Percentiles rank a stretch among this genome's conserved stretches.
Conservation (phyloP, 2,329 filamentous ascomycete genomes). For the Helminthosporium solani region DNA sequence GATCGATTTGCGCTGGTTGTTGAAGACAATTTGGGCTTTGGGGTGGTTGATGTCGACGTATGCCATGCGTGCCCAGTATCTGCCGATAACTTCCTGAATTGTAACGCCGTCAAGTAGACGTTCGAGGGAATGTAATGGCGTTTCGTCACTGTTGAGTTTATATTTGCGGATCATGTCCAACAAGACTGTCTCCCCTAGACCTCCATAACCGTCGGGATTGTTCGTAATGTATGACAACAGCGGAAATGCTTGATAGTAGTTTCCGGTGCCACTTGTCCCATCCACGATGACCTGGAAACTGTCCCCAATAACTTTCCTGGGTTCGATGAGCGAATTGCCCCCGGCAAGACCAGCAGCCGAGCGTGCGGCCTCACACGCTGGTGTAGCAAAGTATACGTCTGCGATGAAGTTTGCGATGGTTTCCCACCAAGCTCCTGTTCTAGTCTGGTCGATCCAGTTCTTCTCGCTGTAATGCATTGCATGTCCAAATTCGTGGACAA, state of each 20-base stretch:
- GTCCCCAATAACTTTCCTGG: slow-evolving; percentile 50
- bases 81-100: slow-evolving; percentile 47
- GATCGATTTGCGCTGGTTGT: slow-evolving; percentile 36
- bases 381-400: slow-evolving; percentile 51
- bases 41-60: slow-evolving; percentile 53
- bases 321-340: slow-evolving; percentile 45
- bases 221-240: slow-evolving; percentile 52
- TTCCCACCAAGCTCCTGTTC: slow-evolving; percentile 56
- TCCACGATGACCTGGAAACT: slow-evolving; percentile 54
- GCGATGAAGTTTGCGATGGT: slow-evolving; percentile 54
- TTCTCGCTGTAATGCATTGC: slow-evolving; percentile 48
- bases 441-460: slow-evolving; percentile 44
- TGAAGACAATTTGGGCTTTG: slow-evolving; percentile 44
- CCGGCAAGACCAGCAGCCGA: slow-evolving; percentile 36
- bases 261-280: slow-evolving; percentile 44
- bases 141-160: slow-evolving; percentile 50
- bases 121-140: slow-evolving; percentile 50
- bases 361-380: slow-evolving; percentile 47
- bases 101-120: slow-evolving; percentile 39
- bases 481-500: slow-evolving; percentile 55
- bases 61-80: slow-evolving; percentile 57
- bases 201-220: slow-evolving; percentile 48
- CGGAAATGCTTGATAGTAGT: slow-evolving; percentile 57
- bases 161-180: slow-evolving; percentile 45
- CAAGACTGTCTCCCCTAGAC: slow-evolving; percentile 19